A percentile compares a stretch with the other conserved stretches of the same genome.
These are phyloP conservation scores for Sonneratia caseolaris DNA, from an alignment of 345 rosid species.

Conservation along the genomic window DNA sequence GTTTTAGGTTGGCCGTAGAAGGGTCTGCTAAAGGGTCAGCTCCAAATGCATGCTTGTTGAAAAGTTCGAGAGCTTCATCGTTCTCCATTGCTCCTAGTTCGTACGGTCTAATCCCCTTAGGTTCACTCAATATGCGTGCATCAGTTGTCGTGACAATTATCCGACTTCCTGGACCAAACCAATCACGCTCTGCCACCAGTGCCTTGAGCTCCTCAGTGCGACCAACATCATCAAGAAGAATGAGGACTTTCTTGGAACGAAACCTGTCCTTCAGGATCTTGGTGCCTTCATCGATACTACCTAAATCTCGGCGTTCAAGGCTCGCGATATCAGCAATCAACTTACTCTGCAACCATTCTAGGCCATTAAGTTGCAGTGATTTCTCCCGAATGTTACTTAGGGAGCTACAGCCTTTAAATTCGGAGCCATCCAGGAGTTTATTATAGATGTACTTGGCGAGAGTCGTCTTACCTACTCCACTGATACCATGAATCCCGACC, in stretches of 20 bases:
- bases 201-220: neutral
- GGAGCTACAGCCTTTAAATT: slow-evolving; percentile 13
- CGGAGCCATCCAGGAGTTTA: neutral
- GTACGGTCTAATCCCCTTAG: accelerated
- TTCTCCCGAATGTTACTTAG: slow-evolving; percentile 5
- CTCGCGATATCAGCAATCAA: slow-evolving; percentile 2
- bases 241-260: slow-evolving; percentile 2
- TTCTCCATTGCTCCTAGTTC: neutral
- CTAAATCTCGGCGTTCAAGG: neutral
- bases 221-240: neutral
- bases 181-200: neutral
- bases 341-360: neutral
- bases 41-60: slow-evolving; percentile 1
- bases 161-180: slow-evolving; percentile 1
- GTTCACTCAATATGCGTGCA: neutral
- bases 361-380: neutral
- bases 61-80: neutral
- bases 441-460: slow-evolving; percentile 12
- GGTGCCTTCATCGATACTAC: neutral
- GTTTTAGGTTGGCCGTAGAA: neutral
- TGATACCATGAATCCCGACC: slow-evolving; percentile 16
- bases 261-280: neutral
- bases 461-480: slow-evolving; percentile 19
- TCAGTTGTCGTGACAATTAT: neutral
- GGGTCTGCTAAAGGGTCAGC: neutral